Percentiles rank a stretch among this genome's conserved stretches.
phyloP scores from a whole-genome alignment of 2,329 filamentous ascomycete species.

The Calonectria pauciramosa region DNA sequence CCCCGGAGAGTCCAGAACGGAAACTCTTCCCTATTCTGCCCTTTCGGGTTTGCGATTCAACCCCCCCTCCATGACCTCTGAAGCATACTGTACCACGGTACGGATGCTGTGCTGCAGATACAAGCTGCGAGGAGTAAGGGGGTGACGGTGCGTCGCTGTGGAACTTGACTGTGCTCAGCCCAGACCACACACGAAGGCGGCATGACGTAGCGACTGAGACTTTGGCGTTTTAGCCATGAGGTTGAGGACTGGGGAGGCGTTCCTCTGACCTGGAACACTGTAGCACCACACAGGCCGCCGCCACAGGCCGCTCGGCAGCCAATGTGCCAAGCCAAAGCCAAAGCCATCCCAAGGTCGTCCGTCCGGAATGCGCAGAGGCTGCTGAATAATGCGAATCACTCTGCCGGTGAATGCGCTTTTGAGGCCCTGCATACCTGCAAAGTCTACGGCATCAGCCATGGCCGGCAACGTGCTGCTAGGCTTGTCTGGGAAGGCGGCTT shows the following conservation, averaged over 20 bases:
- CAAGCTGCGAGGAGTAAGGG: neutral
- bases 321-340: neutral
- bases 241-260: neutral
- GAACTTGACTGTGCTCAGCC: conserved; percentile 7
- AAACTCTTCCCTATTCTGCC: neutral
- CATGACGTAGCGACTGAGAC: conserved; percentile 40
- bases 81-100: neutral
- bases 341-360: neutral
- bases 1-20: conserved; percentile 17
- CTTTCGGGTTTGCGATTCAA: neutral
- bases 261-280: conserved; percentile 9
- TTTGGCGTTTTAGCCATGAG: conserved; percentile 18
- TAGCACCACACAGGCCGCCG: neutral
- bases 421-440: conserved; percentile 9
- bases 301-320: neutral
- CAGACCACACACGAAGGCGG: conserved; percentile 23
- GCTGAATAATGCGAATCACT: neutral
- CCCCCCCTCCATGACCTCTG: neutral
- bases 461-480: neutral
- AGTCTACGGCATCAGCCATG: neutral
- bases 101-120: neutral
- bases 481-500: conserved; percentile 6
- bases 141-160: conserved; percentile 8
- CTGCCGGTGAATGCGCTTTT: conserved; percentile 9
- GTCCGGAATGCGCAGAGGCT: neutral